phyloP scores from a whole-genome alignment of 768 basidiomycete species.

The Kwoniella heveanensis region DNA sequence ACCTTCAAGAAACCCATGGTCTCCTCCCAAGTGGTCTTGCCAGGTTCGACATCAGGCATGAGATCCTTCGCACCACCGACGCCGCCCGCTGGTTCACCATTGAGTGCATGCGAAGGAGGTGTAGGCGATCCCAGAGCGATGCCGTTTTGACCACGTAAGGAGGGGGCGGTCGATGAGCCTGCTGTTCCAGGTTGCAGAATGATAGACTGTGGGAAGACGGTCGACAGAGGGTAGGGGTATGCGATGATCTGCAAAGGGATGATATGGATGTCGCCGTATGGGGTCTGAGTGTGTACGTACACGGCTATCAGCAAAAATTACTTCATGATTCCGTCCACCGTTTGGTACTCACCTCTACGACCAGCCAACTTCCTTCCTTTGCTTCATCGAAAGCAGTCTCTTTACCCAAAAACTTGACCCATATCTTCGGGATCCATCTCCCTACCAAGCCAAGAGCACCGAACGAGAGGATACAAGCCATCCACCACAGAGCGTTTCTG shows the following conservation, averaged over 20 bases:
- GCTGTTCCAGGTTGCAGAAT: slow-evolving; percentile 14
- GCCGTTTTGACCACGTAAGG: slow-evolving; percentile 23
- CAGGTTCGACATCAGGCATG: slow-evolving; percentile 53
- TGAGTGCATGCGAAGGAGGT: slow-evolving; percentile 26
- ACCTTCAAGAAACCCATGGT: slow-evolving; percentile 62
- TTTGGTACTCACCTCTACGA: slow-evolving; percentile 73
- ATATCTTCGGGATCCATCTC: slow-evolving; percentile 88
- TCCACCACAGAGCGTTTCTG: slow-evolving; percentile 71
- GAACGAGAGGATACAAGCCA: slow-evolving; percentile 67
- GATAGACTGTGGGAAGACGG: slow-evolving; percentile 67
- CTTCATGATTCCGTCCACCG: background rate
- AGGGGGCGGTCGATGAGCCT: slow-evolving; percentile 29
- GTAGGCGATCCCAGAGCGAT: slow-evolving; percentile 18
- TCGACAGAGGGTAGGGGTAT: slow-evolving; percentile 77
- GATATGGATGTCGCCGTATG: slow-evolving; percentile 77
- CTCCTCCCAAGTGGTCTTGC: slow-evolving; percentile 55
- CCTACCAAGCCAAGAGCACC: slow-evolving; percentile 79
- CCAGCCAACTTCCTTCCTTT: slow-evolving; percentile 65
- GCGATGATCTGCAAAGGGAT: slow-evolving; percentile 69
- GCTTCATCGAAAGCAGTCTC: slow-evolving; percentile 79
- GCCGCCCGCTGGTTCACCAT: slow-evolving; percentile 36
- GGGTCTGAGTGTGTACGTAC: slow-evolving; percentile 63
- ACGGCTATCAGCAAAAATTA: background rate
- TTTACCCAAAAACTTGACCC: slow-evolving; percentile 82
- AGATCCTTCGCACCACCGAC: slow-evolving; percentile 55